Base-by-base conservation (phyloP, 176 grass and related monocot genomes). In the Eremochloa ophiuroides region DNA sequence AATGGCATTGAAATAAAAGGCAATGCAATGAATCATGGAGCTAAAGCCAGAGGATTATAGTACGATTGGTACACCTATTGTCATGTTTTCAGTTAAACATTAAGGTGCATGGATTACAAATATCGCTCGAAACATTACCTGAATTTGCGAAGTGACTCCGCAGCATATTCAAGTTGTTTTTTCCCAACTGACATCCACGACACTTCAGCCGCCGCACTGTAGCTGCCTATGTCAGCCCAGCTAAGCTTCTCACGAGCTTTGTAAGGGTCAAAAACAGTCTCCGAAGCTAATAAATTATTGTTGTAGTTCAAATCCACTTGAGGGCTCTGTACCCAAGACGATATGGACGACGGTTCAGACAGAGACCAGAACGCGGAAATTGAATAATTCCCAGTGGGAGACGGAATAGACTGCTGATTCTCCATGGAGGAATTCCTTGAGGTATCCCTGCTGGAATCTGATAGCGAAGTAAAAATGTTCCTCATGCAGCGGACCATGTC, bases 151-250 rank as follows among this genome's bases (percentile, higher is more conserved):
- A 98, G 88, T 23, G 88, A 94, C 9, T 90, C 95, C 8, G 95
- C 88, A 50, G 95, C 95, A 75, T 88, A 95, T 2, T 95, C 95
- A 35, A 98, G 95, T 61, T 98, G 95, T 27, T 91, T 92, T 79
- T 98, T 94, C 29, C 90, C 95, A 20, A 90, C 90, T 43, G 95
- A 93, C 95, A 98, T 98, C 95, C 95, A 98, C 0, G 92, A 98
- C 34, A 98, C 86, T 79, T 98, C 95, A 17, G 88, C 85, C 5
- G 89, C 86, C 1, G 88, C 84, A 67, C 74, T 75, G 22, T 98
- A 98, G 82, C 59, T 89, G 47, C 95, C 95, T 4, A 98, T 94
- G 60, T 93, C 95, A 42, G 90, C 88, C 95, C 95, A 98, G 83
- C 92, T 89, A 70, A 98, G 86, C 80, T 94, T 98, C 50, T 94